These are phyloP conservation scores for Calonectria pteridis DNA, from an alignment of 2,329 filamentous ascomycete genomes.

Conservation along the genomic window DNA sequence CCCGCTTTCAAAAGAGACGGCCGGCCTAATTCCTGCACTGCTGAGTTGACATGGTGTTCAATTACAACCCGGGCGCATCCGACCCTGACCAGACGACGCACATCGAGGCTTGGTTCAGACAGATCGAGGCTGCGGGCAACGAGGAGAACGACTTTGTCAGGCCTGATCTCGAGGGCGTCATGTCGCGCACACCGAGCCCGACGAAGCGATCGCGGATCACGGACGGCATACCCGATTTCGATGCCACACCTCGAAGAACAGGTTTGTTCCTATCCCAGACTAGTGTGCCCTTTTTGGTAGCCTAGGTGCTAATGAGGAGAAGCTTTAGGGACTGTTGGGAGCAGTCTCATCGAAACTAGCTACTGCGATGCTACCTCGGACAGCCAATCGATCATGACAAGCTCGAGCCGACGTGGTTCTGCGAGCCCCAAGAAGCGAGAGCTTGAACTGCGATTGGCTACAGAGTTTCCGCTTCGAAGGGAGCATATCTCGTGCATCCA, in stretches of 20 bases:
- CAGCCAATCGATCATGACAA: not conserved
- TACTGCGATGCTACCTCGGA: not conserved
- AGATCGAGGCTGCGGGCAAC: not conserved
- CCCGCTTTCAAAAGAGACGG: not conserved
- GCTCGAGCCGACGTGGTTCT: not conserved
- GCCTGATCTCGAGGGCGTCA: not conserved
- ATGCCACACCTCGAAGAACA: not conserved
- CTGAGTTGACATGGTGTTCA: not conserved
- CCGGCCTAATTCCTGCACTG: not conserved
- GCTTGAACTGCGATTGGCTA: constrained; percentile 3
- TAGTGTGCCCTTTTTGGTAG: not conserved
- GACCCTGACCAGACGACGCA: not conserved
- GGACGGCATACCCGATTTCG: not conserved
- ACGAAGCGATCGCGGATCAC: not conserved
- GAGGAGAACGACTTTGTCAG: not conserved
- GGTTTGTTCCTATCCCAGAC: not conserved
- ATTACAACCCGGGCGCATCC: not conserved
- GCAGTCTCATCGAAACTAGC: not conserved
- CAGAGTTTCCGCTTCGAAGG: not conserved
- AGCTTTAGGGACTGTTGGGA: not conserved
- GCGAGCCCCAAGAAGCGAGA: not conserved
- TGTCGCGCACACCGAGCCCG: constrained; percentile 1
- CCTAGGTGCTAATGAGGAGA: not conserved
- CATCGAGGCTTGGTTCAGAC: not conserved
- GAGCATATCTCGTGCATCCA: not conserved